Conservation (phyloP, 1,139 yeast genomes). For the Meyerozyma elateridarum region DNA sequence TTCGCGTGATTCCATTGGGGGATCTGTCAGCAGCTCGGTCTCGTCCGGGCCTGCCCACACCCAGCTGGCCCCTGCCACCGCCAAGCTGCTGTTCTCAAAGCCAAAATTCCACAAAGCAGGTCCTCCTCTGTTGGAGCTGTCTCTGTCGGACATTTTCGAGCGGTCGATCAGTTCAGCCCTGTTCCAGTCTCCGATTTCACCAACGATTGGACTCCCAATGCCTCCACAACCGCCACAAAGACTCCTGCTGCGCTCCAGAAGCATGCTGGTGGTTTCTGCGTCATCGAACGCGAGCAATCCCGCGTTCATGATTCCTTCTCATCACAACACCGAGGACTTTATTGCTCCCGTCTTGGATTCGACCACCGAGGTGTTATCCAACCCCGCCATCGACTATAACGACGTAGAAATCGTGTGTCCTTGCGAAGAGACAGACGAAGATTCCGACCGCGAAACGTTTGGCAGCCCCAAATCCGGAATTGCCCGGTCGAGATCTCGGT, state of each 20-base stretch:
- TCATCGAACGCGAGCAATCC: not conserved
- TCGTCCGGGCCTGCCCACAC: conserved; percentile 1
- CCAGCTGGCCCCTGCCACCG: not conserved
- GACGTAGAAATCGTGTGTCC: conserved; percentile 27
- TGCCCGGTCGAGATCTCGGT: conserved; percentile 6
- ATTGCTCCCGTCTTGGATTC: conserved; percentile 29
- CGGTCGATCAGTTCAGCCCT: conserved; percentile 1
- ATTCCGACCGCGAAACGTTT: conserved; percentile 4
- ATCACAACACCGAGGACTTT: conserved; percentile 26
- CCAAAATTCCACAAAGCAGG: not conserved
- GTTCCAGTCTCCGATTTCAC: conserved; percentile 1
- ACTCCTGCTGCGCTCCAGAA: not conserved
- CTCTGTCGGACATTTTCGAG: conserved; percentile 4
- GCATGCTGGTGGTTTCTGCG: conserved; percentile 1
- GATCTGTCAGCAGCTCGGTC: not conserved
- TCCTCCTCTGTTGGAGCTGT: not conserved
- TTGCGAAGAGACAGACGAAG: conserved; percentile 14
- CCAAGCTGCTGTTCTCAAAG: not conserved
- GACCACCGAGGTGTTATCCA: conserved; percentile 25
- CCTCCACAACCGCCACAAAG: not conserved
- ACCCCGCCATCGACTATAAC: conserved; percentile 24
- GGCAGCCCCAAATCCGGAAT: conserved; percentile 3
- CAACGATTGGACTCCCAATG: too few relatives aligned
- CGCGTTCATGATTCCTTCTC: conserved; percentile 17
- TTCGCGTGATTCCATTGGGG: not conserved